A percentile compares a stretch with the other conserved stretches of the same genome.
These are phyloP conservation scores for Rehmannia glutinosa DNA, from an alignment of 257 asterid species.

Conservation along the genomic window DNA sequence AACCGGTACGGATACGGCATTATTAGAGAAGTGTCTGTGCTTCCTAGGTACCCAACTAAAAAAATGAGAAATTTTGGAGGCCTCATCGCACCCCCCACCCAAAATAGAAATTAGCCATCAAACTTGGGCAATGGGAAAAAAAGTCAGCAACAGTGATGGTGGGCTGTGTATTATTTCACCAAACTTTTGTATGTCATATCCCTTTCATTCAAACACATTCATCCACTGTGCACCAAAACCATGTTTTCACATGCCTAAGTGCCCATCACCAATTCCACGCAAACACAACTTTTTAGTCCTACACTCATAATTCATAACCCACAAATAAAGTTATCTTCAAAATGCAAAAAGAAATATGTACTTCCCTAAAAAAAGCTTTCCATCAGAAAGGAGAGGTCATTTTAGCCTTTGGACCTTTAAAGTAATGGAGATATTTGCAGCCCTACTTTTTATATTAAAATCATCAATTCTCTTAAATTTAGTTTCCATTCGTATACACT, in stretches of 20 bases:
- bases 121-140: conserved; percentile 2
- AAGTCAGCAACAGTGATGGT: not conserved
- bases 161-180: not conserved
- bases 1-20: too few species aligned
- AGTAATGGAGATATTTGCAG: too few species aligned
- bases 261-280: conserved; percentile 25
- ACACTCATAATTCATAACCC: too few species aligned
- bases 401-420: conserved; percentile 15
- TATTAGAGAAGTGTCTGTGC: too few species aligned
- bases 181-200: conserved; percentile 11
- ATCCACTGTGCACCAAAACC: conserved; percentile 23
- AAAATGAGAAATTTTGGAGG: too few species aligned
- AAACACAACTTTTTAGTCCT: conserved; percentile 16
- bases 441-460: too few species aligned
- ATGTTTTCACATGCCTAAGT: conserved; percentile 32
- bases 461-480: too few species aligned
- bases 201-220: conserved; percentile 15
- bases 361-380: conserved; percentile 1
- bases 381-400: conserved; percentile 1
- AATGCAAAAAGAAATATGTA: not conserved
- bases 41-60: too few species aligned
- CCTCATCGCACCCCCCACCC: too few species aligned
- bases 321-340: conserved; percentile 1
- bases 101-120: conserved; percentile 1
- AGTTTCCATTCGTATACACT: too few species aligned